Percentiles rank a stretch among this genome's conserved stretches.
phyloP scores from a whole-genome alignment of 2,329 filamentous ascomycete genomes.

The Exophiala alcalophila region DNA sequence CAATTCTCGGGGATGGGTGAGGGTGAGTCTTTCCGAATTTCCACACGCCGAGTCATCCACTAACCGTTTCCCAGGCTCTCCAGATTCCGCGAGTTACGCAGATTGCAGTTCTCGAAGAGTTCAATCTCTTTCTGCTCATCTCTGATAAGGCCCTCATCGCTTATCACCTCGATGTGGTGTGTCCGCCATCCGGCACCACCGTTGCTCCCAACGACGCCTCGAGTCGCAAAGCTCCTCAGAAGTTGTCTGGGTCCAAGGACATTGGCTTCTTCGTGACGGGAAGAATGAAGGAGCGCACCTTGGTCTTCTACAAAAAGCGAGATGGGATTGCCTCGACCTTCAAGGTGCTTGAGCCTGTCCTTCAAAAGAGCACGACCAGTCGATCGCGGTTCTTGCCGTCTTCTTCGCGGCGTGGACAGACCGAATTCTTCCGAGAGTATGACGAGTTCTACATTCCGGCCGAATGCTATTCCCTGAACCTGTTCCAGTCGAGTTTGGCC shows the following conservation, averaged over 20 bases:
- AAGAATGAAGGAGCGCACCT: slow-evolving; percentile 90
- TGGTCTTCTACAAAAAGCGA: slow-evolving; percentile 96
- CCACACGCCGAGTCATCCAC: too few relatives aligned
- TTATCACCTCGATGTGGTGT: slow-evolving; percentile 86
- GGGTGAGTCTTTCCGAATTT: slow-evolving; percentile 63
- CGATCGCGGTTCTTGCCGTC: slow-evolving; percentile 64
- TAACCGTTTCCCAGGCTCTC: slow-evolving; percentile 63
- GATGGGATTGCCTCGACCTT: slow-evolving; percentile 91
- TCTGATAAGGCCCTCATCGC: slow-evolving; percentile 88
- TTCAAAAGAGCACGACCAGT: slow-evolving; percentile 86
- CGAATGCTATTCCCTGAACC: slow-evolving; percentile 90
- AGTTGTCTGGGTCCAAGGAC: slow-evolving; percentile 80
- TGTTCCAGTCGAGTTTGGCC: slow-evolving; percentile 92
- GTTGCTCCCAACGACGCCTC: slow-evolving; percentile 68
- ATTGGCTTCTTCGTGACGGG: slow-evolving; percentile 96
- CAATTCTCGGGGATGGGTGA: slow-evolving; percentile 86
- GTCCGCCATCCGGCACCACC: slow-evolving; percentile 54
- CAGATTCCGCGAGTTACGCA: slow-evolving; percentile 77
- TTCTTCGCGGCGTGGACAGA: slow-evolving; percentile 63
- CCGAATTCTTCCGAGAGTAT: slow-evolving; percentile 95
- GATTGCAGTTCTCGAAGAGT: slow-evolving; percentile 91
- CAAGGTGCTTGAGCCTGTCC: slow-evolving; percentile 90
- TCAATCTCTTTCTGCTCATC: slow-evolving; percentile 86
- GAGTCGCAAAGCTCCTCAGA: slow-evolving; percentile 80
- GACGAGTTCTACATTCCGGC: slow-evolving; percentile 98